phyloP scores from a whole-genome alignment of 495 filamentous ascomycete species.

The Chaetomium fimeti region DNA sequence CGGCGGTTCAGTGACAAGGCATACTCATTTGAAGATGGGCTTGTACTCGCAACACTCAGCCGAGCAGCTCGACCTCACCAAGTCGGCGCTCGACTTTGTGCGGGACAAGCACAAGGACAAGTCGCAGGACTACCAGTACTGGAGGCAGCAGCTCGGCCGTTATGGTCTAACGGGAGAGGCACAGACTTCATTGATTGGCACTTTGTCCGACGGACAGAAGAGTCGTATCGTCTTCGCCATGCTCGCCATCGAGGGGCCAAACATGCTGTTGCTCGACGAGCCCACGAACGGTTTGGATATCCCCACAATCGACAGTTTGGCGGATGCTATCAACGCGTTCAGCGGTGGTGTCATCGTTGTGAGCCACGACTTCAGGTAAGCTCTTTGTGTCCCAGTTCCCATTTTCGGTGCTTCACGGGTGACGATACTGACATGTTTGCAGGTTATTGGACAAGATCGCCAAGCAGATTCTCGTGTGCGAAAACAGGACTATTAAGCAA shows the following conservation, averaged over 20 bases:
- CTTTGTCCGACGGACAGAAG: constrained; percentile 96
- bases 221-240: constrained; percentile 96
- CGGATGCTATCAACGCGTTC: constrained; percentile 95
- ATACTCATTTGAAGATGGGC: constrained; percentile 97
- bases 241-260: constrained; percentile 91
- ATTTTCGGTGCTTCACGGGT: neutral
- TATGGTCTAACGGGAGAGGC: constrained; percentile 90
- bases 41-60: constrained; percentile 98
- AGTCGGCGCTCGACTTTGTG: constrained; percentile 96
- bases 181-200: constrained; percentile 97
- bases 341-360: constrained; percentile 97
- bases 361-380: constrained; percentile 95
- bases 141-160: constrained; percentile 92
- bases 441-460: constrained; percentile 98
- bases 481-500: constrained; percentile 83
- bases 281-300: constrained; percentile 99
- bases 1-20: constrained; percentile 73
- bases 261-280: constrained; percentile 97
- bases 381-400: neutral
- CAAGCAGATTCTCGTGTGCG: constrained; percentile 99
- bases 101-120: constrained; percentile 88
- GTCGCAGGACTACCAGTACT: constrained; percentile 98
- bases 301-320: constrained; percentile 94
- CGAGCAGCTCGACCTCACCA: constrained; percentile 96
- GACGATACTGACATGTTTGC: constrained; percentile 25